Percentiles rank a stretch among this genome's conserved stretches.
Conservation (phyloP, 176 grass and related monocot genomes). For the Pharus latifolius region DNA sequence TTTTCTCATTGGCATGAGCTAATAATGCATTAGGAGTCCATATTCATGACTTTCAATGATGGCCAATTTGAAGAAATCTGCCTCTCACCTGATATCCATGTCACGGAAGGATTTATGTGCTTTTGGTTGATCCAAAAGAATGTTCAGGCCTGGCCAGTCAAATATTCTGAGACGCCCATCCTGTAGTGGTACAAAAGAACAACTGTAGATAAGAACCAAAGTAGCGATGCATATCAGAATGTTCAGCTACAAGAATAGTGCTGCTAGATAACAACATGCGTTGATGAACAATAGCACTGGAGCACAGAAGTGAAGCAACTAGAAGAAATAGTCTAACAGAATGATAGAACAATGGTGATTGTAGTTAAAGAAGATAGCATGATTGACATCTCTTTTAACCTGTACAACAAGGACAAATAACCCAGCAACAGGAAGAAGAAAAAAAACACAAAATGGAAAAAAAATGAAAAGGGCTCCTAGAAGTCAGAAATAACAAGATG, state of each 20-base stretch:
- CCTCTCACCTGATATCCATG: constrained; percentile 92
- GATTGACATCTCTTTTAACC: not conserved
- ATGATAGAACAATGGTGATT: not conserved
- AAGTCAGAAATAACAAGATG: not conserved
- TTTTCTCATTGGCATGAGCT: too few species aligned
- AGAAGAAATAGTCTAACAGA: not conserved
- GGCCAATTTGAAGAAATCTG: not conserved
- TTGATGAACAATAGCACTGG: not conserved
- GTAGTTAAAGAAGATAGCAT: not conserved
- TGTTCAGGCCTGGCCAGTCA: constrained; percentile 78
- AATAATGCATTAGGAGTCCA: too few species aligned
- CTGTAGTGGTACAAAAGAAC: constrained; percentile 30
- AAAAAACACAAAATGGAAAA: not conserved
- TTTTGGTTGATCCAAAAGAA: constrained; percentile 92
- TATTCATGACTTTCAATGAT: too few species aligned
- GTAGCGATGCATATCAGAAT: not conserved
- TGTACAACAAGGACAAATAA: not conserved
- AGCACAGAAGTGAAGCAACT: not conserved
- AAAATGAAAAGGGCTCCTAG: not conserved
- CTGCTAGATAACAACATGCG: not conserved
- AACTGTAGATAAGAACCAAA: not conserved
- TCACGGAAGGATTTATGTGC: constrained; percentile 90
- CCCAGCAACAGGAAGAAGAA: not conserved
- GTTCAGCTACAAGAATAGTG: constrained; percentile 3
- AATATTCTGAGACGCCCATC: constrained; percentile 93